A percentile compares a stretch with the other conserved stretches of the same genome.
Evolutionary conservation across 2,329 filamentous ascomycete genomes (phyloP).

Genomic region (Cercospora sp.): DNA sequence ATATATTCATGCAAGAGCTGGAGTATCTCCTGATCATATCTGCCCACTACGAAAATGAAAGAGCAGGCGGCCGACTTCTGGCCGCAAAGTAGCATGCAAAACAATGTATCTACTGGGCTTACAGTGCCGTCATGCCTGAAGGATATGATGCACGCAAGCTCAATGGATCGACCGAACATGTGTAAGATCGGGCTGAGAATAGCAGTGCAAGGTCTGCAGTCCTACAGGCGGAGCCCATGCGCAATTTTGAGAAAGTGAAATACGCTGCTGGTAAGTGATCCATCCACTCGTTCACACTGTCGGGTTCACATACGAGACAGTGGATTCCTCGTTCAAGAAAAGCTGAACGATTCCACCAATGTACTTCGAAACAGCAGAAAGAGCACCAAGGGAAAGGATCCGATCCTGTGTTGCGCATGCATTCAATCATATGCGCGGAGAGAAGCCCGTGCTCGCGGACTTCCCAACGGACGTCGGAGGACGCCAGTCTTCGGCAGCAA

Average conservation of each 20-base stretch:
- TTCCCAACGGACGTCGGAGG: conserved; percentile 5
- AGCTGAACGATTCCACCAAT: neutral
- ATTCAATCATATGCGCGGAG: conserved; percentile 2
- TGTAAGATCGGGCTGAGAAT: neutral
- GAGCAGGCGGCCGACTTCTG: neutral
- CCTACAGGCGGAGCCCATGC: neutral
- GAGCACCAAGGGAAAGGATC: neutral
- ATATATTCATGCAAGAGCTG: neutral
- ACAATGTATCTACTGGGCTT: neutral
- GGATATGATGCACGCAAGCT: neutral
- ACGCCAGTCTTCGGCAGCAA: conserved; percentile 3
- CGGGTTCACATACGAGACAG: neutral
- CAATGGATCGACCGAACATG: neutral
- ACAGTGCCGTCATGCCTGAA: neutral
- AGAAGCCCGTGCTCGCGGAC: neutral
- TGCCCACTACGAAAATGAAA: neutral
- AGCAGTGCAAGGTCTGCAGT: neutral
- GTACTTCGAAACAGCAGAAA: neutral
- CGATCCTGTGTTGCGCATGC: neutral
- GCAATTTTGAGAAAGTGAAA: neutral
- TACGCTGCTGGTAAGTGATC: neutral
- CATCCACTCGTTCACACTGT: neutral
- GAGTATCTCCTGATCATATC: neutral
- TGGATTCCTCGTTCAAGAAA: neutral
- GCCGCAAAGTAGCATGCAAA: neutral